Percentiles rank a stretch among this genome's conserved stretches.
Evolutionary conservation across 495 filamentous ascomycete genomes (phyloP).

Genomic region (Jackrogersella multiformis): DNA sequence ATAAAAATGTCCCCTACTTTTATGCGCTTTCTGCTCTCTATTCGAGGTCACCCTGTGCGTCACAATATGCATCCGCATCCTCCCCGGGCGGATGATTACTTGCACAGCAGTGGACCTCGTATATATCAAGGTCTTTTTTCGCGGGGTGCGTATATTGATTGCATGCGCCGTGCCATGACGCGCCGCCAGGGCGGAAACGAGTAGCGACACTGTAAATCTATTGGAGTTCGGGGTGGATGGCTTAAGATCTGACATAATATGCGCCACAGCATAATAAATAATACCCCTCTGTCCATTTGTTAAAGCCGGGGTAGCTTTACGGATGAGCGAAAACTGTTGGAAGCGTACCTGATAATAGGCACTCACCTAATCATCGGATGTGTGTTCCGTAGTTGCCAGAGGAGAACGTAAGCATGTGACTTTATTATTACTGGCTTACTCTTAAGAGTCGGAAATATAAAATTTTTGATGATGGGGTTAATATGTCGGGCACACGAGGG

Average conservation of each 20-base stretch:
- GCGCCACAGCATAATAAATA: slow-evolving; percentile 28
- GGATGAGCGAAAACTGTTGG: background rate
- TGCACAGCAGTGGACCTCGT: slow-evolving; percentile 13
- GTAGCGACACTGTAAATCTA: slow-evolving; percentile 18
- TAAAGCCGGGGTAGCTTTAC: slow-evolving; percentile 7
- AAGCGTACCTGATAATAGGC: background rate
- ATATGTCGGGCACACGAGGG: slow-evolving; percentile 7
- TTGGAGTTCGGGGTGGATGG: slow-evolving; percentile 32
- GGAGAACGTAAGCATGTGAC: background rate
- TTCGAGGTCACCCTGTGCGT: slow-evolving; percentile 2
- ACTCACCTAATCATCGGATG: background rate
- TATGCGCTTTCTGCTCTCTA: background rate
- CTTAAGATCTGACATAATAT: slow-evolving; percentile 42
- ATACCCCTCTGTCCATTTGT: slow-evolving; percentile 4
- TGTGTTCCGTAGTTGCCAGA: slow-evolving; percentile 2
- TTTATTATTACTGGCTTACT: background rate
- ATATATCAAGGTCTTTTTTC: slow-evolving; percentile 18
- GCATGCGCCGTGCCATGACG: slow-evolving; percentile 27
- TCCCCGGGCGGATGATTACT: slow-evolving; percentile 26
- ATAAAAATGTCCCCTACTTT: background rate
- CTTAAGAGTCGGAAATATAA: background rate
- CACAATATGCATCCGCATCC: slow-evolving; percentile 21
- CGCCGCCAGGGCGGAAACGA: slow-evolving; percentile 39
- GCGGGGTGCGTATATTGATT: slow-evolving; percentile 36
- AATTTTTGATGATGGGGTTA: background rate